Base-by-base conservation (phyloP, 164 flowering plant genomes). In the Vitis amurensis region DNA sequence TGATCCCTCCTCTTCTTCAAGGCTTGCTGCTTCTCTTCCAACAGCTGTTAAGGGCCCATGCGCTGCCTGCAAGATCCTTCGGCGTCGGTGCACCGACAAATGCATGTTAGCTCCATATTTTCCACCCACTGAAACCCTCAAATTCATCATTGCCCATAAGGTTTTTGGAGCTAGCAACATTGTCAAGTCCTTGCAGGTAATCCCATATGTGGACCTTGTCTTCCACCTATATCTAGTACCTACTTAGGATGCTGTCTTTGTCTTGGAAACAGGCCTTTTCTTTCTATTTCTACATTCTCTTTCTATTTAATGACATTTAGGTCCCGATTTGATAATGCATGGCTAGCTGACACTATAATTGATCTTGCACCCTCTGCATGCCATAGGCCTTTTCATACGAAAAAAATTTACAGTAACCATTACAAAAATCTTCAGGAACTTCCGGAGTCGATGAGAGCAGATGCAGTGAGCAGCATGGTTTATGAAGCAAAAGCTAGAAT, bases 381-480 rank as follows among this genome's bases (percentile, higher is more conserved):
- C 23, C 27, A 23, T 23, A 23, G 27, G 27, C 27, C 27, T 23
- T 23, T 23, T 23, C 27, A 23, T 23, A 23, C 27, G 2, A 23
- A 23, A 23, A 23, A 23, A 11, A 16, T 51, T 14, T 4, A 17
- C 55, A 8, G 27, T 23, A 23, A 23, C 27, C 27, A 23, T 23
- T 23, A 23, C 27, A 27, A 12, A 44, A 60, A 37, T 11, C 30
- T 67, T 27, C 79, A 90, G 95, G 95, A 90, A 23, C 84, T 90
- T 1, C 95, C 92, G 1, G 91, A 89, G 73, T 48, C 67, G 0
- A 85, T 87, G 57, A 86, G 90, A 71, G 88, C 85, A 9, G 96
- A 91, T 68, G 93, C 93, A 47, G 92, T 86, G 75, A 88, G 88
- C 81, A 90, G 95, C 81, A 86, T 90, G 91, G 95, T 90, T 9